A percentile compares a stretch with the other conserved stretches of the same genome.
Evolutionary conservation across 331 rosid genomes (phyloP).

Genomic region (Dryas integrifolia): DNA sequence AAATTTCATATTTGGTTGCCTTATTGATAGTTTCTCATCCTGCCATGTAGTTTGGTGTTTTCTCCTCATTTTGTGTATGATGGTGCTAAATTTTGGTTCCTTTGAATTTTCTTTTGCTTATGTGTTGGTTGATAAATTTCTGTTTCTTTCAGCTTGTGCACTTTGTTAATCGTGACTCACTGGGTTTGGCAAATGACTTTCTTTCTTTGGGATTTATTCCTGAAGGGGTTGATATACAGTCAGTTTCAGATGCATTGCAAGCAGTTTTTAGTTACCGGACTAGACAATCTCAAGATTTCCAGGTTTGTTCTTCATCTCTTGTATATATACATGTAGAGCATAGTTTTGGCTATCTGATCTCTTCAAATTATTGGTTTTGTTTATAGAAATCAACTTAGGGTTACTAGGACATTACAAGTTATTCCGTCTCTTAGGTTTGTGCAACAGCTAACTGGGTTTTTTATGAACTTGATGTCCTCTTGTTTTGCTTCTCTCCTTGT

Average conservation of each 20-base stretch:
- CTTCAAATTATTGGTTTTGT: background rate
- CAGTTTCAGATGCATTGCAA: slow-evolving; percentile 67
- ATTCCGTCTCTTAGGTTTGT: background rate
- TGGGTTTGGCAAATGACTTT: slow-evolving; percentile 96
- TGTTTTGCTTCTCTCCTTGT: background rate
- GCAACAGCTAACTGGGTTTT: background rate
- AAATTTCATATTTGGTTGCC: background rate
- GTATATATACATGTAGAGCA: slow-evolving; percentile 15
- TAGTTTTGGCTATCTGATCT: slow-evolving; percentile 4
- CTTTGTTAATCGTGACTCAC: slow-evolving; percentile 92
- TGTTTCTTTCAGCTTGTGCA: slow-evolving; percentile 89
- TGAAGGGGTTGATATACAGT: slow-evolving; percentile 66
- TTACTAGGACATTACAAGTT: background rate
- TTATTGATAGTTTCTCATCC: slow-evolving; percentile 12
- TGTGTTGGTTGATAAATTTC: slow-evolving; percentile 29
- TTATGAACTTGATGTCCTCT: background rate
- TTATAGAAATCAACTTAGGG: background rate
- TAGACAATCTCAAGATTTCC: slow-evolving; percentile 78
- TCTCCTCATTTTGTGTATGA: slow-evolving; percentile 3
- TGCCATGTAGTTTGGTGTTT: slow-evolving; percentile 10
- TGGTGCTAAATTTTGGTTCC: slow-evolving; percentile 1
- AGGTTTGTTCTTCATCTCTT: slow-evolving; percentile 50
- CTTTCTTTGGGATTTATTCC: slow-evolving; percentile 95
- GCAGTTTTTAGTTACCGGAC: slow-evolving; percentile 57
- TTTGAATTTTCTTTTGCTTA: slow-evolving; percentile 7